phyloP scores from a whole-genome alignment of 1,139 yeast genomes.

The Fermentozyma sake region DNA sequence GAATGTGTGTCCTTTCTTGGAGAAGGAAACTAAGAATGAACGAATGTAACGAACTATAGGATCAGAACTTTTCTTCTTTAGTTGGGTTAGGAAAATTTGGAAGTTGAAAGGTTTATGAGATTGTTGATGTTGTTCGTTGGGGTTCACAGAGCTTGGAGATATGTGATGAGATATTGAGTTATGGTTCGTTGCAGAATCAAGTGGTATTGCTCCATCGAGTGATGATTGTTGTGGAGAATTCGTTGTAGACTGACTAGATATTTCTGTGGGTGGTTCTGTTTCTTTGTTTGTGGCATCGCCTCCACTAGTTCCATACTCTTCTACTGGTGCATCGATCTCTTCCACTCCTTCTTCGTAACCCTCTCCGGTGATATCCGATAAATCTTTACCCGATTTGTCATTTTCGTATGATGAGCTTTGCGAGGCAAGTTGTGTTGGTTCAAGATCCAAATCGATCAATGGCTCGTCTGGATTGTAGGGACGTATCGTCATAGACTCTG shows the following conservation, averaged over 20 bases:
- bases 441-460: too few relatives aligned
- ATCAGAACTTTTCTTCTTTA: conserved; percentile 74
- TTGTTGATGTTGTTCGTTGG: conserved; percentile 28
- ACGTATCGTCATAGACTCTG: conserved; percentile 16
- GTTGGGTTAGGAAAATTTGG: conserved; percentile 68
- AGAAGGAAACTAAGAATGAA: conserved; percentile 74
- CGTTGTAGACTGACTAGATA: background rate
- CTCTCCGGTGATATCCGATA: conserved; percentile 14
- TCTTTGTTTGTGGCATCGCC: conserved; percentile 1
- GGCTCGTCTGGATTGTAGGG: conserved; percentile 11
- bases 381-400: conserved; percentile 6
- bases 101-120: conserved; percentile 69
- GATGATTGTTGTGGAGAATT: background rate
- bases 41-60: conserved; percentile 85
- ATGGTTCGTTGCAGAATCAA: background rate
- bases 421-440: background rate
- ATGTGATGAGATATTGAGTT: too few relatives aligned
- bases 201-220: background rate
- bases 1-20: conserved; percentile 58
- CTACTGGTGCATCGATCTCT: conserved; percentile 13
- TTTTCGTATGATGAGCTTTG: background rate
- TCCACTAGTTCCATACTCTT: conserved; percentile 7
- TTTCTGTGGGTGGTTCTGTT: background rate
- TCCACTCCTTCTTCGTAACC: conserved; percentile 11
- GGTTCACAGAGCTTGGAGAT: conserved; percentile 7